Evolutionary conservation across 225 moss, liverwort and hornwort species (phyloP), one percentile per base, ranked within the genome.

Genomic region (Sphagnum tenellum): DNA sequence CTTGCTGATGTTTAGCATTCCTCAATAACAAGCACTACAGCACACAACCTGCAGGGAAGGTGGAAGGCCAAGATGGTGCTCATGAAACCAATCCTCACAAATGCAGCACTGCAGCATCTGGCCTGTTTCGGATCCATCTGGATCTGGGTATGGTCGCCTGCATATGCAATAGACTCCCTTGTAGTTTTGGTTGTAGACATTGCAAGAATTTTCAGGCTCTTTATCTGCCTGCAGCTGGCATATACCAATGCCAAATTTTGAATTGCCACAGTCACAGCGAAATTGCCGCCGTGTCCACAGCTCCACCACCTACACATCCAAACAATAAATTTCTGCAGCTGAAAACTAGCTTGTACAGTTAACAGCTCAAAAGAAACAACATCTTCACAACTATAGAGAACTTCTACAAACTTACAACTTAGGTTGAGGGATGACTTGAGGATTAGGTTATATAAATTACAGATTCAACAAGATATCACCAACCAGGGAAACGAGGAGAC

Each of bases 31-130:
- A 29, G 29, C 29, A 29, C 29, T 29, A 29, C 29, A 29, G 29
- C 29, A 29, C 29, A 29, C 29, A 29, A 91, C 89, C 87, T 87
- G 79, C 61, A 83, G 75, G 47, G 70, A 48, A 53, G 79, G 66
- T 12, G 89, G 74, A 44, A 96, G 82, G 48, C 83, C 86, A 50
- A 96, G 84, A 76, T 96, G 95, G 49, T 65, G 50, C 68, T 92
- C 89, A 47, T 96, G 95, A 63, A 96, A 90, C 95, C 92, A 96
- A 48, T 96, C 95, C 69, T 96, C 95, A 65, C 92, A 96, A 14
- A 96, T 88, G 70, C 82, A 86, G 75, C 95, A 96, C 74, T 89
- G 89, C 8, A 90, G 81, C 95, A 96, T 92, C 79, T 96, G 89
- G 6, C 89, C 95, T 10, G 77, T 64, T 55, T 77, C 81, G 61